Evolutionary conservation across 371 early-diverging fungal species (phyloP), one percentile per base, ranked within the genome.

Genomic region (Dinochytrium kinnereticum): DNA sequence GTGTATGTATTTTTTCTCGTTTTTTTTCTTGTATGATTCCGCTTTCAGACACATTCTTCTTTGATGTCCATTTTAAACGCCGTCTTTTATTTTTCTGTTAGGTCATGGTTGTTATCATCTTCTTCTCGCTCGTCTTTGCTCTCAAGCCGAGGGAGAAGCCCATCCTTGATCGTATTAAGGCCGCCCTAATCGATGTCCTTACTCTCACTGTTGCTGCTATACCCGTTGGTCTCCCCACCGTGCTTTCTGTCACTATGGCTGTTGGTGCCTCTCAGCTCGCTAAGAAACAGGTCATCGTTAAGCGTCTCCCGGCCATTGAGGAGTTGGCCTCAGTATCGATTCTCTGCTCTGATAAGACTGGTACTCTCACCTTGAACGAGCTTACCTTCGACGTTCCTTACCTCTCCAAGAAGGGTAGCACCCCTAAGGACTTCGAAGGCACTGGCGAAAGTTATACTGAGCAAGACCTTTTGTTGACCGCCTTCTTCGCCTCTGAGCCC

Each of bases 301-400:
- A 96, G 86, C 92, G 96, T 67, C 86, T 98, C 36, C 92, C 96
- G 7, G 95, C 95, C 50, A 95, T 97, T 26, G 98, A 98, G 83
- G 96, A 95, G 77, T 86, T 98, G 75, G 97, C 97, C 3, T 96
- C 96, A 0, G 95, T 95, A 24, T 93, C 94, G 19, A 91, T 95
- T 24, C 90, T 98, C 33, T 97, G 97, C 82, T 95, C 95, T 26
- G 98, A 98, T 83, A 98, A 89, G 82, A 98, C 99, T 2, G 99
- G 99, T 67, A 98, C 99, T 24, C 86, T 98, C 61, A 98, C 98
- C 17, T 85, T 90, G 67, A 94, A 94, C 87, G 90, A 95, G 87
- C 89, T 97, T 65, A 91, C 94, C 17, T 95, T 96, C 49, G 82
- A 85, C 73, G 91, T 92, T 70, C 96, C 96, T 26, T 95, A 89